A percentile compares a stretch with the other conserved stretches of the same genome.
phyloP scores from a whole-genome alignment of 768 basidiomycete genomes.

The Phaeotremella fagi region DNA sequence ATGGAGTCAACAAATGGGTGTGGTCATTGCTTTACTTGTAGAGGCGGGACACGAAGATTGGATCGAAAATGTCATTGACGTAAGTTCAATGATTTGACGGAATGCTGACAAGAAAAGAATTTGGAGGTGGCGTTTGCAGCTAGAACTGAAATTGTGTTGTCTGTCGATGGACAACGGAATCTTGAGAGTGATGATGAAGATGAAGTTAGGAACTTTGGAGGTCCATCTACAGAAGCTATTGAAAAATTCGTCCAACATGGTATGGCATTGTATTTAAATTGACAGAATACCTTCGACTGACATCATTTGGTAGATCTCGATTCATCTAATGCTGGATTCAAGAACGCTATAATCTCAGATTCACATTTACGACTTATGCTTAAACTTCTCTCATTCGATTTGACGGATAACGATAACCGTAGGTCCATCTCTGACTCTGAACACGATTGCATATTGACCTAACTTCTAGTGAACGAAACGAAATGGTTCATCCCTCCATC shows the following conservation, averaged over 20 bases:
- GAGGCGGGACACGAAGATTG: slow-evolving; percentile 62
- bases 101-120: slow-evolving; percentile 1
- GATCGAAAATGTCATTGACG: slow-evolving; percentile 76
- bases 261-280: slow-evolving; percentile 51
- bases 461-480: no score
- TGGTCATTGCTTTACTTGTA: slow-evolving; percentile 68
- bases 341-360: slow-evolving; percentile 70
- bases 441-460: no score
- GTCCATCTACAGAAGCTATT: slow-evolving; percentile 65
- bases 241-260: slow-evolving; percentile 70
- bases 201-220: slow-evolving; percentile 28
- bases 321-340: slow-evolving; percentile 68
- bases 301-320: slow-evolving; percentile 60
- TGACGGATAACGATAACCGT: no score
- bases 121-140: slow-evolving; percentile 44
- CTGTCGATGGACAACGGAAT: slow-evolving; percentile 41
- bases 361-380: slow-evolving; percentile 77
- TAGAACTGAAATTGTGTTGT: slow-evolving; percentile 48
- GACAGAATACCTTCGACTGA: not conserved
- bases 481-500: slow-evolving; percentile 77
- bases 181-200: slow-evolving; percentile 32
- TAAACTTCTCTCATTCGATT: slow-evolving; percentile 66
- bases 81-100: slow-evolving; percentile 50
- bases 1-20: slow-evolving; percentile 84
- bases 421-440: no score